phyloP scores from a whole-genome alignment of 768 basidiomycete genomes.

The Rhizopogon vesiculosus region DNA sequence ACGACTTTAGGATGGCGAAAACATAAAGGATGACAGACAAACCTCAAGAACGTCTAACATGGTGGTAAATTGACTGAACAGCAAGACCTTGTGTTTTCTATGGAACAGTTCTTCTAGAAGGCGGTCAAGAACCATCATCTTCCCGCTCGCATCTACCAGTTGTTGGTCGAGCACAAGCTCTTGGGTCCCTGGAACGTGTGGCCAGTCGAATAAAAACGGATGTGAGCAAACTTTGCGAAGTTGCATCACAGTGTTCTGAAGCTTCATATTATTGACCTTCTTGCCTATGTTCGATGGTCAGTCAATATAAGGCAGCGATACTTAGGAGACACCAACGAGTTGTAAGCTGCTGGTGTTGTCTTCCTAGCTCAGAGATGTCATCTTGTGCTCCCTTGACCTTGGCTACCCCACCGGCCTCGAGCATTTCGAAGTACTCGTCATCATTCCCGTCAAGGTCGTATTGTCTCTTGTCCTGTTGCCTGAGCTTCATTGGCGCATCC shows the following conservation, averaged over 20 bases:
- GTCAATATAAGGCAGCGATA: conserved; percentile 4
- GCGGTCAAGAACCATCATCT: conserved; percentile 95
- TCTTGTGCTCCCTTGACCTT: conserved; percentile 31
- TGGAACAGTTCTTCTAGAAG: conserved; percentile 79
- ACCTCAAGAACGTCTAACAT: conserved; percentile 97
- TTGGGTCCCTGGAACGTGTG: conserved; percentile 55
- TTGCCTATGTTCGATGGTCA: conserved; percentile 44
- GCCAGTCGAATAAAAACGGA: conserved; percentile 88
- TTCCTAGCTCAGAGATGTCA: conserved; percentile 49
- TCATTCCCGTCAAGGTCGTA: conserved; percentile 57
- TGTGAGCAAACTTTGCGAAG: conserved; percentile 95
- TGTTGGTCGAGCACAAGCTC: conserved; percentile 45
- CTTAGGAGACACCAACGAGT: conserved; percentile 43
- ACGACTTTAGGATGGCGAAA: conserved; percentile 3
- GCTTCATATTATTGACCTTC: conserved; percentile 85
- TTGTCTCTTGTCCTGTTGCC: conserved; percentile 29
- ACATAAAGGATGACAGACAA: conserved; percentile 6
- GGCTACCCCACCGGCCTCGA: conserved; percentile 46
- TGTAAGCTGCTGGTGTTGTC: conserved; percentile 52
- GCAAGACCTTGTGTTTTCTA: conserved; percentile 77
- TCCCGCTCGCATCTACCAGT: conserved; percentile 83
- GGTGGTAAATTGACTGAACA: conserved; percentile 92
- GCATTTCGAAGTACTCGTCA: conserved; percentile 57
- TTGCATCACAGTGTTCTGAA: conserved; percentile 97
- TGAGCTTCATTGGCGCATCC: conserved; percentile 29